phyloP scores from a whole-genome alignment of 345 rosid genomes.

The Noccaea caerulescens region DNA sequence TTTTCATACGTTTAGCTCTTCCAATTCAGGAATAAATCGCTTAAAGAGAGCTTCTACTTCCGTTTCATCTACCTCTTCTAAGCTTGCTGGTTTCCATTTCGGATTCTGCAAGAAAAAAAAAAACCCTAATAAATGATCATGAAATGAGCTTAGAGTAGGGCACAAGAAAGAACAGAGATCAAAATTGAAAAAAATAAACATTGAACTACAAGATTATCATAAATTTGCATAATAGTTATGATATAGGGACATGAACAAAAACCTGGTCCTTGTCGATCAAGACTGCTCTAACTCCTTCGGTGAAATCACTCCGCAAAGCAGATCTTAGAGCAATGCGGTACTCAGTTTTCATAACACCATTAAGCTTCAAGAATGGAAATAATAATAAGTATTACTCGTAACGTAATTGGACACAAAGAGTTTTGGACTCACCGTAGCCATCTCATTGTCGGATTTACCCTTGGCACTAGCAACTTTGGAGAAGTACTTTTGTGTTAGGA shows the following conservation, averaged over 20 bases:
- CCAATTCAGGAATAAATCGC: constrained; percentile 56
- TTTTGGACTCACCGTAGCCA: constrained; percentile 61
- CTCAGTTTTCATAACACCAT: constrained; percentile 84
- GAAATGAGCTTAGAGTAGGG: constrained; percentile 17
- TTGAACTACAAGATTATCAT: background rate
- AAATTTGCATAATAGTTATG: background rate
- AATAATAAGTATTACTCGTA: constrained; percentile 4
- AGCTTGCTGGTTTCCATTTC: constrained; percentile 72
- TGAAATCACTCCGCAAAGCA: constrained; percentile 68
- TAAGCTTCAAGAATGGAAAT: constrained; percentile 51
- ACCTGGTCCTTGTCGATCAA: constrained; percentile 98
- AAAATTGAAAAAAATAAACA: background rate
- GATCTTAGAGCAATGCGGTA: constrained; percentile 83
- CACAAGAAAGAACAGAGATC: background rate
- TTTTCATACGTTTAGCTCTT: constrained; percentile 60
- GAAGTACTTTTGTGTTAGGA: constrained; percentile 71
- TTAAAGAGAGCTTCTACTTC: constrained; percentile 75
- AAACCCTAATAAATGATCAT: background rate
- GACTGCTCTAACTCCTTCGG: constrained; percentile 95
- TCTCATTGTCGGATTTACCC: constrained; percentile 56
- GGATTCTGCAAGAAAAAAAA: constrained; percentile 67
- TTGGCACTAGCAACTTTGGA: constrained; percentile 72
- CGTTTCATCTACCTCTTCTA: constrained; percentile 61
- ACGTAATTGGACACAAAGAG: background rate
- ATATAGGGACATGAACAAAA: constrained; percentile 15